A percentile compares a stretch with the other conserved stretches of the same genome.
phyloP scores from a whole-genome alignment of 257 asterid genomes.

The Echium plantagineum region DNA sequence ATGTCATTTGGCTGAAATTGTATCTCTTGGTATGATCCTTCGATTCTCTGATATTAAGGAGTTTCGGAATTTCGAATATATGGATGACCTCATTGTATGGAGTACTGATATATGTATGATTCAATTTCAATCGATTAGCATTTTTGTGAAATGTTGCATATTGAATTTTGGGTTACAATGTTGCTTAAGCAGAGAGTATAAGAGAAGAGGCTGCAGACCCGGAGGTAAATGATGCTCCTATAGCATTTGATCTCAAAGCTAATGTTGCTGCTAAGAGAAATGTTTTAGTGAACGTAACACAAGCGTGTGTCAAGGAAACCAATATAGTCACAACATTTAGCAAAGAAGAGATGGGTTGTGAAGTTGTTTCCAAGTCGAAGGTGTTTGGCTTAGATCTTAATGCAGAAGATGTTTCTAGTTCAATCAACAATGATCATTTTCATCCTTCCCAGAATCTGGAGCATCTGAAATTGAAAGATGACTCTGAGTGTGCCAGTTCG shows the following conservation, averaged over 20 bases:
- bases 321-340: conserved; percentile 9
- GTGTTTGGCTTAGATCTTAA: conserved; percentile 51
- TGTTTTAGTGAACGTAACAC: conserved; percentile 18
- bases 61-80: background rate
- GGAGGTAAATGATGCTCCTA: conserved; percentile 16
- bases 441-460: conserved; percentile 26
- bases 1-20: background rate
- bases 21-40: too few species aligned
- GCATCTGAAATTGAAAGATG: conserved; percentile 33
- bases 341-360: conserved; percentile 17
- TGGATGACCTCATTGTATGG: background rate
- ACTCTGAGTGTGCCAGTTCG: conserved; percentile 67
- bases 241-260: conserved; percentile 46
- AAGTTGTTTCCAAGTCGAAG: conserved; percentile 19
- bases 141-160: background rate
- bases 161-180: conserved; percentile 14
- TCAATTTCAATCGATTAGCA: background rate
- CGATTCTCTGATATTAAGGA: background rate
- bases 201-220: conserved; percentile 10
- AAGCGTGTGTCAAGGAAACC: conserved; percentile 18
- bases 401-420: conserved; percentile 46
- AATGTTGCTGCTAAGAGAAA: conserved; percentile 20
- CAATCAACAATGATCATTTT: conserved; percentile 27
- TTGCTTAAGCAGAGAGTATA: conserved; percentile 38
- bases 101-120: background rate